Base-by-base conservation (phyloP, 176 grass and related monocot genomes). In the Zizania latifolia region DNA sequence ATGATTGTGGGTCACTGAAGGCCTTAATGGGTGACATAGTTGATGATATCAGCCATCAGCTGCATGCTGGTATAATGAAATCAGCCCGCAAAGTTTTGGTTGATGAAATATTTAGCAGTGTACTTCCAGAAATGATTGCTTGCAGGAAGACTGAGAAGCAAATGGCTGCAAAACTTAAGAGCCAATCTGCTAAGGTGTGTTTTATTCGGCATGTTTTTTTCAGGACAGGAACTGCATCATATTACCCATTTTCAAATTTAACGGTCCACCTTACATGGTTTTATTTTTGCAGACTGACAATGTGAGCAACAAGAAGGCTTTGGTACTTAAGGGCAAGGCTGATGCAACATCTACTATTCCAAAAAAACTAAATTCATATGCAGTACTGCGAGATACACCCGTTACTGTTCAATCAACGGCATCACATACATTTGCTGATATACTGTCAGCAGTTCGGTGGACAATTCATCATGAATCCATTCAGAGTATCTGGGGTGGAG, bases 61-160 rank as follows among this genome's bases (percentile, higher is more conserved):
- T 99, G 21, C 89, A 99, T 71, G 77, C 89, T 15, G 89, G 78
- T 15, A 92, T 99, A 81, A 88, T 99, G 91, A 99, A 99, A 92
- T 88, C 95, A 62, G 86, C 89, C 65, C 86, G 95, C 45, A 90
- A 85, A 27, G 24, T 88, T 76, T 55, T 99, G 26, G 30, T 99
- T 71, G 89, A 94, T 84, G 91, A 94, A 92, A 89, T 99, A 48
- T 88, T 99, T 51, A 89, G 91, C 59, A 74, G n/a, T 24, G 68
- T 92, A 33, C 83, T 94, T 82, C 86, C 95, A 72, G 86, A 99
- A 31, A 86, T 94, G 75, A 92, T 99, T 86, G 45, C 75, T 57
- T 71, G 81, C 43, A 92, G 67, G 71, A 92, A 88, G 30, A 53
- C 81, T 35, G 74, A 88, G 69, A 90, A 57, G 64, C 73, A 86